A percentile compares a stretch with the other conserved stretches of the same genome.
Evolutionary conservation across 176 grass and related monocot genomes (phyloP).

Genomic region (Secale cereale): DNA sequence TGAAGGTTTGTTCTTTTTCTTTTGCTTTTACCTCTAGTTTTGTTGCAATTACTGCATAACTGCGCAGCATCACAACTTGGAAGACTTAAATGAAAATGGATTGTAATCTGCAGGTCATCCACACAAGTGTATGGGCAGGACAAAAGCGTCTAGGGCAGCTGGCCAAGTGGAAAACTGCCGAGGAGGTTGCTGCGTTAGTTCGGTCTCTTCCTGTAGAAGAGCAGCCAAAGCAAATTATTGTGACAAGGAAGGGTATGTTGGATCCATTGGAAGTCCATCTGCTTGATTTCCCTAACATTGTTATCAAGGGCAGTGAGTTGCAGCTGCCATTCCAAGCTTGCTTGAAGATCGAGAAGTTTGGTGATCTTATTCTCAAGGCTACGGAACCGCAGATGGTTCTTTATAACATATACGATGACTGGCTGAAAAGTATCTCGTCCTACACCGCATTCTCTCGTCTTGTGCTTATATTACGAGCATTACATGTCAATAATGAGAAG

Average conservation of each 20-base stretch:
- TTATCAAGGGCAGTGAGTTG: slow-evolving; percentile 96
- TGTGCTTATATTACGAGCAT: slow-evolving; percentile 84
- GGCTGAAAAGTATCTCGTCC: slow-evolving; percentile 97
- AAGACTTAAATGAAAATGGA: not conserved
- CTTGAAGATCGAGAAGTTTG: slow-evolving; percentile 99
- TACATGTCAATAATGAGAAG: slow-evolving; percentile 99
- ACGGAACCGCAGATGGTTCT: slow-evolving; percentile 98
- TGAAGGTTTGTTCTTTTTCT: slow-evolving; percentile 60
- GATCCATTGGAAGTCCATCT: slow-evolving; percentile 98
- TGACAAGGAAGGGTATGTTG: slow-evolving; percentile 96
- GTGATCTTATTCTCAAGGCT: slow-evolving; percentile 97
- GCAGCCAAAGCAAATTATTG: slow-evolving; percentile 97
- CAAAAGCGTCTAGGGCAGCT: slow-evolving; percentile 96
- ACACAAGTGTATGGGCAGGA: slow-evolving; percentile 98
- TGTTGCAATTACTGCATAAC: not conserved
- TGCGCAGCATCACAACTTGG: not conserved
- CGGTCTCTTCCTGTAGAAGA: slow-evolving; percentile 93
- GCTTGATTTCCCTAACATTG: slow-evolving; percentile 97
- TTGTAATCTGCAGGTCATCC: slow-evolving; percentile 71
- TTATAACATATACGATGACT: slow-evolving; percentile 99
- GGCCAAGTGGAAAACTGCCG: slow-evolving; percentile 99
- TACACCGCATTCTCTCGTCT: slow-evolving; percentile 96
- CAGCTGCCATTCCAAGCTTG: slow-evolving; percentile 98
- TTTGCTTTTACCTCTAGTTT: not conserved
- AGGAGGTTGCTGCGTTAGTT: slow-evolving; percentile 96